These are phyloP conservation scores for Malassezia slooffiae DNA, from an alignment of 1,284 basidiomycete genomes.

Conservation along the genomic window DNA sequence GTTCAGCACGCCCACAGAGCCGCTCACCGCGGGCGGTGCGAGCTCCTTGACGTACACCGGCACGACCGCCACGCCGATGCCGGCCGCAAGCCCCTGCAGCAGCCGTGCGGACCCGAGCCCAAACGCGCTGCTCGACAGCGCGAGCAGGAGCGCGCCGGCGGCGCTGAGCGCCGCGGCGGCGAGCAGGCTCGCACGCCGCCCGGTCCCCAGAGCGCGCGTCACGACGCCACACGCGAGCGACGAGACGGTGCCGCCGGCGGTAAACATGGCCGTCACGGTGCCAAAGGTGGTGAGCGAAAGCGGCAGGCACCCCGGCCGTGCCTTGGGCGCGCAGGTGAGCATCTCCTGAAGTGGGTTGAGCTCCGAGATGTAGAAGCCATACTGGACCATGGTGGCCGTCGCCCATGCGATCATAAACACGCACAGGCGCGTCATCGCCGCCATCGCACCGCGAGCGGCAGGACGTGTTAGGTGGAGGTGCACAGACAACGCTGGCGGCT, in stretches of 20 bases:
- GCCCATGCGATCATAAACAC: conserved; percentile 21
- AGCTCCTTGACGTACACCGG: conserved; percentile 76
- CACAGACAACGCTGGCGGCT: too few relatives aligned
- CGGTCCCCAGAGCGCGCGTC: conserved; percentile 16
- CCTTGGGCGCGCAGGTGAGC: conserved; percentile 18
- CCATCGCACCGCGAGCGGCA: too few relatives aligned
- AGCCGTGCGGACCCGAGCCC: conserved; percentile 46
- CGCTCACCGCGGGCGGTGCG: conserved; percentile 61
- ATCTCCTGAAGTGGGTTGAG: conserved; percentile 34
- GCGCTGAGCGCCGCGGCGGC: conserved; percentile 16
- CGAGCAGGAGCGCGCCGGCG: conserved; percentile 15
- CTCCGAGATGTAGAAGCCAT: conserved; percentile 41
- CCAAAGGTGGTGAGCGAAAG: conserved; percentile 10
- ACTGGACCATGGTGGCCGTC: conserved; percentile 31
- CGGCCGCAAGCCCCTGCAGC: conserved; percentile 66
- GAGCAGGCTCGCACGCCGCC: conserved; percentile 16
- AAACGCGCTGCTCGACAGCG: conserved; percentile 1
- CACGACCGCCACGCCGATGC: conserved; percentile 71
- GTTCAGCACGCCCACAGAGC: conserved; percentile 70
- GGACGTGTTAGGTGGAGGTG: too few relatives aligned
- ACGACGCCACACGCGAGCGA: conserved; percentile 22
- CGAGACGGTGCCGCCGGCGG: conserved; percentile 72
- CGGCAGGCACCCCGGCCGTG: conserved; percentile 2
- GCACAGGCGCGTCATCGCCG: too few relatives aligned
- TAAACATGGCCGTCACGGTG: conserved; percentile 58